Evolutionary conservation across 1,284 basidiomycete species (phyloP).

Genomic region (Leccinum pallidistipes): DNA sequence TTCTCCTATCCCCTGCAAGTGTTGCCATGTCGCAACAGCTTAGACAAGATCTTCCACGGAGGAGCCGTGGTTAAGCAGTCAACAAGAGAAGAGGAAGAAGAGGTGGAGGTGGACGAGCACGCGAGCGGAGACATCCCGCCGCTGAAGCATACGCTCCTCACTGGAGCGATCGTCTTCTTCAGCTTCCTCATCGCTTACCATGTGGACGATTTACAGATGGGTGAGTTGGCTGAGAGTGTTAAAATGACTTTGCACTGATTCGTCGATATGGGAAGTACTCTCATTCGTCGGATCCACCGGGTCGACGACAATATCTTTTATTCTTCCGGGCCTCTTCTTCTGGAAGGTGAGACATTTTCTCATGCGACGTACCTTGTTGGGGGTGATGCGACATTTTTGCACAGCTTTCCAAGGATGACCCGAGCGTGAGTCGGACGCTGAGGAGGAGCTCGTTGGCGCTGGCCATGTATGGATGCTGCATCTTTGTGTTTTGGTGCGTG

Average conservation of each 20-base stretch:
- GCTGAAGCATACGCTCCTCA: conserved; percentile 75
- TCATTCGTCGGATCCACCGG: conserved; percentile 98
- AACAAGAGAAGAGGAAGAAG: conserved; percentile 46
- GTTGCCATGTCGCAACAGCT: conserved; percentile 89
- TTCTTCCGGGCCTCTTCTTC: conserved; percentile 87
- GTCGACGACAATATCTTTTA: conserved; percentile 96
- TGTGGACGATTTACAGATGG: conserved; percentile 81
- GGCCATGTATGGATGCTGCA: conserved; percentile 72
- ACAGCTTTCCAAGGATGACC: conserved; percentile 73
- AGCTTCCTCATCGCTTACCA: conserved; percentile 82
- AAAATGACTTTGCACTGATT: conserved; percentile 17
- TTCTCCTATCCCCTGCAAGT: conserved; percentile 94
- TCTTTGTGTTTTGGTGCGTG: conserved; percentile 87
- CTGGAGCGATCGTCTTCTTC: conserved; percentile 65
- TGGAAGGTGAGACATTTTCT: conserved; percentile 61
- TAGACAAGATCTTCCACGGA: conserved; percentile 84
- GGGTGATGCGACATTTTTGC: conserved; percentile 20
- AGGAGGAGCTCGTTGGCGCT: conserved; percentile 68
- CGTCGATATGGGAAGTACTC: conserved; percentile 56
- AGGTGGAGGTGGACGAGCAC: conserved; percentile 46
- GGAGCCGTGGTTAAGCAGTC: conserved; percentile 35
- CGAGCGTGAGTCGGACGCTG: conserved; percentile 53
- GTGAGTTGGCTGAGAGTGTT: conserved; percentile 45
- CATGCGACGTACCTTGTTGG: conserved; percentile 7
- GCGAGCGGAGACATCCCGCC: conserved; percentile 64